These are phyloP conservation scores for Lenzites betulinus DNA, from an alignment of 768 basidiomycete species.

Conservation along the genomic window DNA sequence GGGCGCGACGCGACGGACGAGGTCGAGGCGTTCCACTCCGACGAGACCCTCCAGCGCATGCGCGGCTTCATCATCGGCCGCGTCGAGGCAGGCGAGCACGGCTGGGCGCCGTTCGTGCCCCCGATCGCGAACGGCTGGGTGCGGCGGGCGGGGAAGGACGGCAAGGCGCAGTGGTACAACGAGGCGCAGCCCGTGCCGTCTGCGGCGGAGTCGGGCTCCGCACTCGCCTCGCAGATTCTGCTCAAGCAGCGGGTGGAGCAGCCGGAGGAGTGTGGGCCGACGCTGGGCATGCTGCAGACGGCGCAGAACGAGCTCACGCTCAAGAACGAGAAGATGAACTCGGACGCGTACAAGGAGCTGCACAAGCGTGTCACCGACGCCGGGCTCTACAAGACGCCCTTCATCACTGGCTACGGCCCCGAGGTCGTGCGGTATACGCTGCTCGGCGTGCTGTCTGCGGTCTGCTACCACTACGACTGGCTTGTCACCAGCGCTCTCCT, in stretches of 20 bases:
- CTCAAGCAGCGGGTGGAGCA: conserved; percentile 41
- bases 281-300: conserved; percentile 48
- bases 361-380: conserved; percentile 73
- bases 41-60: conserved; percentile 56
- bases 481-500: conserved; percentile 73
- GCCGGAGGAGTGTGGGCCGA: conserved; percentile 40
- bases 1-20: conserved; percentile 96
- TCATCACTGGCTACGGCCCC: conserved; percentile 85
- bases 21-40: conserved; percentile 87
- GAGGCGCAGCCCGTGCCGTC: conserved; percentile 54
- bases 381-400: conserved; percentile 84
- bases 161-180: conserved; percentile 55
- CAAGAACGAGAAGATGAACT: conserved; percentile 63
- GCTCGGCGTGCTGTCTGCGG: conserved; percentile 58
- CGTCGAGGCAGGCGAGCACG: conserved; percentile 52
- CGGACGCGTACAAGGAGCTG: conserved; percentile 77
- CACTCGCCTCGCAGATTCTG: conserved; percentile 54
- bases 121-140: conserved; percentile 88
- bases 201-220: conserved; percentile 27
- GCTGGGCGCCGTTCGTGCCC: conserved; percentile 80
- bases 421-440: conserved; percentile 80
- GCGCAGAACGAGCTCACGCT: conserved; percentile 56
- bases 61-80: conserved; percentile 67
- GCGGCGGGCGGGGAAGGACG: conserved; percentile 49
- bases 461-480: conserved; percentile 65